Evolutionary conservation across 208 protist genomes (phyloP), one percentile per base, ranked within the genome.

Genomic region (Naegleria gruberi): DNA sequence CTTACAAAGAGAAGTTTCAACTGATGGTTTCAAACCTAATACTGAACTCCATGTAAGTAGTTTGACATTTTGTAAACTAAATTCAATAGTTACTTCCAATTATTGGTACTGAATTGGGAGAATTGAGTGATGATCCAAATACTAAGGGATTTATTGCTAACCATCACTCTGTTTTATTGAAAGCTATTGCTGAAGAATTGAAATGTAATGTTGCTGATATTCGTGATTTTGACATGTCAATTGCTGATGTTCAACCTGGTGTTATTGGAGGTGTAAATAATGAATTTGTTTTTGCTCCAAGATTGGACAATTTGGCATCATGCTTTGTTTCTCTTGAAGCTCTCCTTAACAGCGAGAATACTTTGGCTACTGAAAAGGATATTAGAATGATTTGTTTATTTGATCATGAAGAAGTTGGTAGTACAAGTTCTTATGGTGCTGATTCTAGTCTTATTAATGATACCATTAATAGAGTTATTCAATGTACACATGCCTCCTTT

Each of bases 11-110:
- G 91, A 94, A 41, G 86, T 92, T 30, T 73, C 65, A 44, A 46
- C 83, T 26, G 84, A 94, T 30, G 94, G 90, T 3, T 98, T 99
- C 93, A 93, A 96, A 26, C 93, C 95, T n/a, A 99, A 99, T 93
- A 98, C 97, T 65, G 96, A 99, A 92, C 96, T 91, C 23, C 97
- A 99, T 87, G 86, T 99, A n/a, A n/a, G n/a, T n/a, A n/a, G n/a
- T n/a, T n/a, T n/a, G n/a, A n/a, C n/a, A n/a, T n/a, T n/a, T n/a
- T n/a, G n/a, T n/a, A n/a, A n/a, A n/a, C n/a, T n/a, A n/a, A n/a
- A n/a, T n/a, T n/a, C n/a, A n/a, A n/a, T n/a, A n/a, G 12, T 77
- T 77, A 77, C 30, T 77, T 37, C 65, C 65, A 77, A 37, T 77
- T 37, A 77, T 77, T 77, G 65, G 30, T 37, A 77, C 65, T 30